Percentiles rank a stretch among this genome's conserved stretches.
phyloP scores from a whole-genome alignment of 768 basidiomycete species.

The Cubamyces sp. region DNA sequence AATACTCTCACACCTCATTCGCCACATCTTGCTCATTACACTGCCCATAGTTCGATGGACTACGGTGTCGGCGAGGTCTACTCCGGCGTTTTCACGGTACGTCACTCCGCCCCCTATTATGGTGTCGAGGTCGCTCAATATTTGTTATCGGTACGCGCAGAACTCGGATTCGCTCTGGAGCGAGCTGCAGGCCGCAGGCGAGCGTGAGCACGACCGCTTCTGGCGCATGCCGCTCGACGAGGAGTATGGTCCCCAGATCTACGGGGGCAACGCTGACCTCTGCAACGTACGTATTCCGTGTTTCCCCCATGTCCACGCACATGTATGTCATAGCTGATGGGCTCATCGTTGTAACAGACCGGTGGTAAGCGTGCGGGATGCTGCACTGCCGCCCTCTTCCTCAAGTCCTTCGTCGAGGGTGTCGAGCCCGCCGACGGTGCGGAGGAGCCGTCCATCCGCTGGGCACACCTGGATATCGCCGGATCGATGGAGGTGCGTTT shows the following conservation, averaged over 20 bases:
- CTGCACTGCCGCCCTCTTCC: constrained; percentile 85
- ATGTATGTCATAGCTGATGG: neutral
- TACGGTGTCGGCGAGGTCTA: constrained; percentile 77
- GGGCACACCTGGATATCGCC: constrained; percentile 90
- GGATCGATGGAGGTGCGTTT: constrained; percentile 67
- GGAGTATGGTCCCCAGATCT: constrained; percentile 77
- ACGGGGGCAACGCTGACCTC: constrained; percentile 78
- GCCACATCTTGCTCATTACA: neutral
- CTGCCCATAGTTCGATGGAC: constrained; percentile 58
- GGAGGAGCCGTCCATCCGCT: constrained; percentile 57
- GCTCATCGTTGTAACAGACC: constrained; percentile 43
- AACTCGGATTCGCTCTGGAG: constrained; percentile 78
- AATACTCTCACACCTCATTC: constrained; percentile 12
- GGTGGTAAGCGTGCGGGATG: constrained; percentile 76
- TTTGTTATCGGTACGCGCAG: constrained; percentile 37
- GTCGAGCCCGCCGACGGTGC: constrained; percentile 64
- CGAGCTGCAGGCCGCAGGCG: constrained; percentile 68
- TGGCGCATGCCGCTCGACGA: constrained; percentile 92
- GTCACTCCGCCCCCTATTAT: constrained; percentile 25
- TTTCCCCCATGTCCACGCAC: neutral
- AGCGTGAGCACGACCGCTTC: constrained; percentile 78
- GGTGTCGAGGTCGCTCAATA: neutral
- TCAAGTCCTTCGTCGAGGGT: constrained; percentile 81
- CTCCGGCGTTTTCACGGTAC: constrained; percentile 78
- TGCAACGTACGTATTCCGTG: constrained; percentile 58